These are phyloP conservation scores for Seiridium cupressi DNA, from an alignment of 2,329 filamentous ascomycete species.

Conservation along the genomic window DNA sequence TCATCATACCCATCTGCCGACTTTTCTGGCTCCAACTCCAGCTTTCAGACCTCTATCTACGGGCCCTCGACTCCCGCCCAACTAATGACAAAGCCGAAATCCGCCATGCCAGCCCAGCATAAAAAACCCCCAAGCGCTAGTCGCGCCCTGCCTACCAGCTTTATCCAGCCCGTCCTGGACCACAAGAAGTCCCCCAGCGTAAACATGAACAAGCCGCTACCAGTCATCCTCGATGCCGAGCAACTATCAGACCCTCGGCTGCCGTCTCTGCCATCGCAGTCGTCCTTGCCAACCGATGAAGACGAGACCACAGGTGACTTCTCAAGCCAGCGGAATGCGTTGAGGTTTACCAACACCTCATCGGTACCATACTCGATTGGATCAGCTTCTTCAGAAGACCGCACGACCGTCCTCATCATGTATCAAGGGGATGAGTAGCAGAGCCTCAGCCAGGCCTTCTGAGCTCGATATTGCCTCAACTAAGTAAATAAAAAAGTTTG, in stretches of 20 bases:
- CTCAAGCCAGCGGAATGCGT: slow-evolving; percentile 6
- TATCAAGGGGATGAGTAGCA: slow-evolving; percentile 13
- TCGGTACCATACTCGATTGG: background rate
- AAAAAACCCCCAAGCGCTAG: background rate
- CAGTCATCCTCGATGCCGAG: slow-evolving; percentile 16
- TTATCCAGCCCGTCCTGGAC: background rate
- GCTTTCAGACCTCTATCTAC: background rate
- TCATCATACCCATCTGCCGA: background rate
- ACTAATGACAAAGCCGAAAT: background rate
- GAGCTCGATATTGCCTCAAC: background rate
- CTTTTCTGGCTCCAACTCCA: background rate
- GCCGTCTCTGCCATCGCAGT: background rate
- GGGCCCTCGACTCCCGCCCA: background rate
- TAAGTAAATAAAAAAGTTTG: background rate
- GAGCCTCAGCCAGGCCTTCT: background rate
- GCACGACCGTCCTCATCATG: slow-evolving; percentile 19
- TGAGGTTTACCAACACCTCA: slow-evolving; percentile 10
- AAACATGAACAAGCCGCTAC: slow-evolving; percentile 29
- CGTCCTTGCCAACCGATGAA: background rate
- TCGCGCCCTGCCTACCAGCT: background rate
- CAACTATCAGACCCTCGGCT: background rate
- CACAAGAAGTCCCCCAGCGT: slow-evolving; percentile 8
- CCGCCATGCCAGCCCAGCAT: background rate
- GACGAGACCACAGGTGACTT: background rate
- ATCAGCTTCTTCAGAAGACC: slow-evolving; percentile 9